Evolutionary conservation across 441 rosid genomes (phyloP).

Genomic region (Croton laevigatus): DNA sequence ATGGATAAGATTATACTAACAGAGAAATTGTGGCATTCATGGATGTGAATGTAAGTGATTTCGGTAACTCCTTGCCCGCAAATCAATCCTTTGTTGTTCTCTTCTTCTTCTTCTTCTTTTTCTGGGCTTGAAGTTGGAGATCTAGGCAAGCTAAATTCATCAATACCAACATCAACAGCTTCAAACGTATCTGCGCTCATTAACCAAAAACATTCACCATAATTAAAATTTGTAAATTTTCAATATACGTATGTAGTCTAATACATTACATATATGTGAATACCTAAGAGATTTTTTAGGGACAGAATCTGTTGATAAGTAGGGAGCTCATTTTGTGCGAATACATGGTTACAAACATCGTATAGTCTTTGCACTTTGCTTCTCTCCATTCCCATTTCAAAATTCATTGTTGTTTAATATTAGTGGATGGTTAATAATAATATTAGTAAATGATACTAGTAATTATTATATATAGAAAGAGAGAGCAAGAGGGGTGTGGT

Average conservation of each 20-base stretch:
- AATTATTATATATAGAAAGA: not conserved
- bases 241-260: not conserved
- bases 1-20: slow-evolving; percentile 16
- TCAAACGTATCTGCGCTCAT: slow-evolving; percentile 28
- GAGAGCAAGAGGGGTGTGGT: not conserved
- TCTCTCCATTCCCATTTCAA: slow-evolving; percentile 23
- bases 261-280: not conserved
- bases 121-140: slow-evolving; percentile 26
- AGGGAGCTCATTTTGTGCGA: slow-evolving; percentile 29
- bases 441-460: no score
- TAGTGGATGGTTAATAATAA: no score
- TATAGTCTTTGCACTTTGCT: slow-evolving; percentile 35
- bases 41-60: slow-evolving; percentile 43
- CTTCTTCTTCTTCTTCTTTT: no score
- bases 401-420: slow-evolving; percentile 6
- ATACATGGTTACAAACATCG: slow-evolving; percentile 31
- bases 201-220: not conserved
- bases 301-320: slow-evolving; percentile 36
- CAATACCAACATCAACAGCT: slow-evolving; percentile 44
- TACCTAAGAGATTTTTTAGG: slow-evolving; percentile 36
- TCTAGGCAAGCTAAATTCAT: slow-evolving; percentile 25
- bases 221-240: not conserved
- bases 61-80: slow-evolving; percentile 32
- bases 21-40: slow-evolving; percentile 41
- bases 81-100: slow-evolving; percentile 18